Percentiles rank a stretch among this genome's conserved stretches.
phyloP scores from a whole-genome alignment of 495 filamentous ascomycete species.

The Hyaloscypha variabilis region DNA sequence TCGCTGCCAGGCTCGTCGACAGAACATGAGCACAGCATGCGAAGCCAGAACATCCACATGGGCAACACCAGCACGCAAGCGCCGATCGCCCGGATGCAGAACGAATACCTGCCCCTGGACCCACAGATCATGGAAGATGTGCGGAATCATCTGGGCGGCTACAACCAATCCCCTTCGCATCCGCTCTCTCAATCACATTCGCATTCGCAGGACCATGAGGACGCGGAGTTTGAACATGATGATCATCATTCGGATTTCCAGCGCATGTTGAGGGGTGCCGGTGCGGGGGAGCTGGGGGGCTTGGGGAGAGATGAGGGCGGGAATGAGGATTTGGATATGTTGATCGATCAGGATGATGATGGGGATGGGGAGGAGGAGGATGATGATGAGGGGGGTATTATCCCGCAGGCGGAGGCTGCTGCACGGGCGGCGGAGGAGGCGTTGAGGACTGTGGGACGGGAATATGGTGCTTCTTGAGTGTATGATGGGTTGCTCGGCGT shows the following conservation, averaged over 20 bases:
- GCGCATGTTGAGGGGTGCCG: conserved; percentile 23
- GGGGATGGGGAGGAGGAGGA: conserved; percentile 21
- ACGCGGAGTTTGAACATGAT: conserved; percentile 22
- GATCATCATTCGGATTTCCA: conserved; percentile 31
- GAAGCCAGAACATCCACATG: conserved; percentile 1
- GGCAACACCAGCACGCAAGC: conserved; percentile 3
- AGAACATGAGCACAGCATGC: neutral
- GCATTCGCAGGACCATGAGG: conserved; percentile 12
- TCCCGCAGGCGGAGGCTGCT: conserved; percentile 25
- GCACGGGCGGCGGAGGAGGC: conserved; percentile 26
- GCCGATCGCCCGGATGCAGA: conserved; percentile 25
- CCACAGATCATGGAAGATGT: conserved; percentile 34
- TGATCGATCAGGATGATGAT: conserved; percentile 43
- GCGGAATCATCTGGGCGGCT: conserved; percentile 24
- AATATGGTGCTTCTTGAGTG: conserved; percentile 18
- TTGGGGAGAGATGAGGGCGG: conserved; percentile 41
- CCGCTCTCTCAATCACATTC: neutral
- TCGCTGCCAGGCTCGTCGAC: conserved; percentile 16
- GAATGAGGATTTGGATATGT: conserved; percentile 54
- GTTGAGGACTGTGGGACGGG: conserved; percentile 23
- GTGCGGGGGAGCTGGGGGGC: conserved; percentile 18
- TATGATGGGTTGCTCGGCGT: neutral
- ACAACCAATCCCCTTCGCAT: conserved; percentile 5
- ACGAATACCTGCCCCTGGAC: conserved; percentile 32
- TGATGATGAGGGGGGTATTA: conserved; percentile 15